Percentiles rank a stretch among this genome's conserved stretches.
phyloP scores from a whole-genome alignment of 192 early-diverging fungal species.

The Linnemannia elongata region DNA sequence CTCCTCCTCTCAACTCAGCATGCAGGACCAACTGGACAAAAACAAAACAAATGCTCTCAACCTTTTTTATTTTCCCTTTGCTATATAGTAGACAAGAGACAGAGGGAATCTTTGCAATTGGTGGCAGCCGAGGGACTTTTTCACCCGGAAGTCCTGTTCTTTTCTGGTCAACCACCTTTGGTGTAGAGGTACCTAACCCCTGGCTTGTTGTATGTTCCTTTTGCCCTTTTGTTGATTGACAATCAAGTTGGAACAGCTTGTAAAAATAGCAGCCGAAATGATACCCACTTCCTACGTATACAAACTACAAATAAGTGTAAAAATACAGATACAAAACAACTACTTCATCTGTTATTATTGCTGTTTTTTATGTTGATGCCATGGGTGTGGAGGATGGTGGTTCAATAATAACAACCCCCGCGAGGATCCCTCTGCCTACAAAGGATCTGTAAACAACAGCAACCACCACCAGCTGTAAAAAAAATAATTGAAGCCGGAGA shows the following conservation, averaged over 20 bases:
- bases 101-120: not conserved
- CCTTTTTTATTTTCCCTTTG: not conserved
- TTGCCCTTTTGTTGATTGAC: not conserved
- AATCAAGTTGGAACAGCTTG: not conserved
- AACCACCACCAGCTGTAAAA: not conserved
- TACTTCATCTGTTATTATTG: not conserved
- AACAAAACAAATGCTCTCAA: not conserved
- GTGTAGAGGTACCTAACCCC: not conserved
- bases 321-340: not conserved
- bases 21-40: constrained; percentile 1
- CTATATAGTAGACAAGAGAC: not conserved
- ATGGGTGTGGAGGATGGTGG: not conserved
- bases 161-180: not conserved
- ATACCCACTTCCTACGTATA: not conserved
- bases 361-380: not conserved
- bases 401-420: not conserved
- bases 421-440: not conserved
- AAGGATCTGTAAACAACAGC: not conserved
- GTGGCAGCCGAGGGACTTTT: constrained; percentile 5
- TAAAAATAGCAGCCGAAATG: constrained; percentile 9
- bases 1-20: not conserved
- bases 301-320: not conserved
- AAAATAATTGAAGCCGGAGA: not conserved
- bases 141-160: not conserved
- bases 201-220: not conserved